Evolutionary conservation across 2,329 filamentous ascomycete genomes (phyloP), one percentile per base, ranked within the genome.

Genomic region (Apiospora koreana): DNA sequence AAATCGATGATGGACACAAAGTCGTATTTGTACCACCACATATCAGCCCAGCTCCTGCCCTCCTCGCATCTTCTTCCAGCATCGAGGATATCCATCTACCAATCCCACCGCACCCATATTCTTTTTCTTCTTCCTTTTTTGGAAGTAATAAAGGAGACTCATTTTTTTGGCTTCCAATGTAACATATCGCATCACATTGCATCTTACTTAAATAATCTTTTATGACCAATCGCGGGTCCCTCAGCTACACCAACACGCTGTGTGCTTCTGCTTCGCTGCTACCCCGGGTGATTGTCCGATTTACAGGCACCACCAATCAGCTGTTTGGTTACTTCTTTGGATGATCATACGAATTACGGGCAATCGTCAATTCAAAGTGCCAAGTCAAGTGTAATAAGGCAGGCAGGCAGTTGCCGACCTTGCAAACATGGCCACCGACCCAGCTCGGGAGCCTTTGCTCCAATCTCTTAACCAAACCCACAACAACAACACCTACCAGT

Each of bases 401-500:
- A 31, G 31, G 18, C 8, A 31, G 10, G 18, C 31, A 62, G 31
- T 62, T 18, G 21, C 54, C 54, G 8, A 3, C 54, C 31, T 7
- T n/a, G 54, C 31, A 12, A 62, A 62, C 31, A 62, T 62, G 54
- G 54, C 41, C 16, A 62, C 54, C 54, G 54, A 62, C 54, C 54
- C 54, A 62, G 54, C 54, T 5, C 21, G 18, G 54, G 54, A 38
- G 54, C 54, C 54, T 21, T 38, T 62, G 54, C 54, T 62, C 35
- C 18, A 18, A 21, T 21, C 54, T n/a, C 31, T 9, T 18, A 18
- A 43, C 41, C 41, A 43, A 43, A 38, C 3, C 5, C 16, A 14
- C 48, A 31, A 18, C 54, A 12, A 18, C 54, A 38, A 35, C 16
- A n/a, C 18, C n/a, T 62, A 62, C 31, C 54, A 12, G 10, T 62